Evolutionary conservation across 2,329 filamentous ascomycete genomes (phyloP), one percentile per base, ranked within the genome.

Genomic region (Ophiostoma perfectum): DNA sequence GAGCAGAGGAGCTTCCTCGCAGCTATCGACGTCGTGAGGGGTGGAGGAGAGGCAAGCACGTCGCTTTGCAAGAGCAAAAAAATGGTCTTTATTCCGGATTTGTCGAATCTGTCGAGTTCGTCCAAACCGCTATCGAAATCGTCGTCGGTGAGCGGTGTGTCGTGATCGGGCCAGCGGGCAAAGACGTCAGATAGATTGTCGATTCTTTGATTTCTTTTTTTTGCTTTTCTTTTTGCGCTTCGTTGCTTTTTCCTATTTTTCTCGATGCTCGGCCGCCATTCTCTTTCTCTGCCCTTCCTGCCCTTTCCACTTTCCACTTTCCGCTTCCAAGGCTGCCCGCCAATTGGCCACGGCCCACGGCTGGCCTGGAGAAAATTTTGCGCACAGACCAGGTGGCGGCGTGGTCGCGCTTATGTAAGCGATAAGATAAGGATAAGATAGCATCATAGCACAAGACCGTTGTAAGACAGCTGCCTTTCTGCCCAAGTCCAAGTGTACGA

Each of bases 341-440:
- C 55, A 36, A 60, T 65, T 65, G 62, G 44, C 66, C 66, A 60
- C 55, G 55, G 58, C 49, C 67, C 18, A 52, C 58, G 63, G 55
- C 55, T 67, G 42, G 63, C 62, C 38, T 65, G 55, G 60, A 65
- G 65, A 66, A 67, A 69, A 63, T 69, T 69, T 68, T 47, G 65
- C 63, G 68, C 65, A 69, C 65, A 52, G 62, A 64, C 68, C 65
- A 66, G 18, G 16, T 7, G 36, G 18, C 12, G 36, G 18, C 49
- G 39, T 68, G 44, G n/a, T 63, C 39, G 58, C 16, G 60, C 42
- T 63, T 63, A 63, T 63, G 60, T 63, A 16, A 63, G 2, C 16
- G 36, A n/a, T 55, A 55, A 39, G 58, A 62, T 62, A 62, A 42
- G 36, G 60, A 63, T 44, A 63, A 44, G 60, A 44, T 42, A 16